Conservation (phyloP, 2,329 filamentous ascomycete genomes). For the Penicillium sp. region DNA sequence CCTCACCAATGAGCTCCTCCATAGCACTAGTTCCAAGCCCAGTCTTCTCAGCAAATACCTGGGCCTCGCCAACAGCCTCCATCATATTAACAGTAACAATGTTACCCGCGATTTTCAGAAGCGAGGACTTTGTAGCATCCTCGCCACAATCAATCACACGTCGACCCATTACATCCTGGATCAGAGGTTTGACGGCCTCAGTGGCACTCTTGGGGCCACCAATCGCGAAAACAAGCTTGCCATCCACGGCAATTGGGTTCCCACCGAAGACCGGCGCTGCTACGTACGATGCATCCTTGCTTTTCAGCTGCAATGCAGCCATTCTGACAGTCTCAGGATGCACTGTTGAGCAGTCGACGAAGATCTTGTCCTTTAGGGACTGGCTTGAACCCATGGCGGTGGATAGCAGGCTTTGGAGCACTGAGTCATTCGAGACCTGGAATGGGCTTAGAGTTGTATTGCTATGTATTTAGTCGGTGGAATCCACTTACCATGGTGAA, state of each 20-base stretch:
- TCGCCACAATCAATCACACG: slow-evolving; percentile 46
- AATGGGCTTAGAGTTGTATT: slow-evolving; percentile 9
- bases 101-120: slow-evolving; percentile 49
- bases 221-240: slow-evolving; percentile 47
- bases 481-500: slow-evolving; percentile 36
- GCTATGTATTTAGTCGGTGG: not conserved
- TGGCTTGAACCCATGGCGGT: slow-evolving; percentile 26
- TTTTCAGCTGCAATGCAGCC: slow-evolving; percentile 33
- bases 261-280: slow-evolving; percentile 47
- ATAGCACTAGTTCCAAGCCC: slow-evolving; percentile 43
- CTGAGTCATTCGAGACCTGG: slow-evolving; percentile 43
- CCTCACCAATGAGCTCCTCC: slow-evolving; percentile 45
- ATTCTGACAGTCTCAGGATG: slow-evolving; percentile 65
- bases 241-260: slow-evolving; percentile 43
- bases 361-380: slow-evolving; percentile 66
- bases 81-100: slow-evolving; percentile 46
- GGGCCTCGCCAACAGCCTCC: slow-evolving; percentile 47
- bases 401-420: slow-evolving; percentile 33
- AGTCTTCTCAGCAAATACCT: slow-evolving; percentile 48
- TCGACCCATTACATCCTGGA: slow-evolving; percentile 46
- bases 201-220: slow-evolving; percentile 38
- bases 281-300: slow-evolving; percentile 38
- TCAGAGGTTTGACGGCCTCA: slow-evolving; percentile 39
- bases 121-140: slow-evolving; percentile 42
- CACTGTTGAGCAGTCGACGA: slow-evolving; percentile 84